Evolutionary conservation across 1,284 basidiomycete species (phyloP).

Genomic region (Pulveroboletus sp.): DNA sequence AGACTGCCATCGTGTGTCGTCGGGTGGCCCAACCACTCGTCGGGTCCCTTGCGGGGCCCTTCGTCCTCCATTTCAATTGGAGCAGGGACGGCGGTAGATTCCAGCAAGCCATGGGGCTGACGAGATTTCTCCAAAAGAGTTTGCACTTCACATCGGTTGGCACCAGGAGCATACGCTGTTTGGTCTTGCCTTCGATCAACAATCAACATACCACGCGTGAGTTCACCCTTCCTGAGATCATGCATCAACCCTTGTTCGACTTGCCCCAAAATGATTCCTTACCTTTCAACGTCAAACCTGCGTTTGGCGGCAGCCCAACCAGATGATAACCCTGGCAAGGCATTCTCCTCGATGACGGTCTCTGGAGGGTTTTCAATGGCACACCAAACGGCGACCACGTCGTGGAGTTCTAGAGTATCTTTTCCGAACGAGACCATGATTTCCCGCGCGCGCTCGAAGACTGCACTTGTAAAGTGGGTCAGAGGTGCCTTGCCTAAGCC

Average conservation of each 20-base stretch:
- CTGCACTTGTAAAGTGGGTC: slow-evolving; percentile 75
- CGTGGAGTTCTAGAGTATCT: slow-evolving; percentile 85
- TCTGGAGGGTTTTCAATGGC: slow-evolving; percentile 66
- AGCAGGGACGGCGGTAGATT: slow-evolving; percentile 54
- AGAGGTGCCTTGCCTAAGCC: slow-evolving; percentile 53
- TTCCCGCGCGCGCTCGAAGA: slow-evolving; percentile 74
- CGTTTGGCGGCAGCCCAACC: slow-evolving; percentile 59
- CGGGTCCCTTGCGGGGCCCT: slow-evolving; percentile 23
- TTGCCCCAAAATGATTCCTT: slow-evolving; percentile 9
- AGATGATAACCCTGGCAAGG: slow-evolving; percentile 35
- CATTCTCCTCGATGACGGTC: slow-evolving; percentile 22
- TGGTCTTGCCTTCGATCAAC: slow-evolving; percentile 65
- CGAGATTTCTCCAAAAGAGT: slow-evolving; percentile 47
- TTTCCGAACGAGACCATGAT: slow-evolving; percentile 72
- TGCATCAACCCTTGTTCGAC: slow-evolving; percentile 1
- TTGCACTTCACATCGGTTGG: slow-evolving; percentile 63
- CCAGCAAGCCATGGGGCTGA: slow-evolving; percentile 42
- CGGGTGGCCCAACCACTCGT: slow-evolving; percentile 23
- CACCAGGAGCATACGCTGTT: slow-evolving; percentile 59
- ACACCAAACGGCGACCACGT: slow-evolving; percentile 81
- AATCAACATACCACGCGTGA: slow-evolving; percentile 77
- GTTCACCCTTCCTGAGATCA: slow-evolving; percentile 43
- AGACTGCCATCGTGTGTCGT: slow-evolving; percentile 23
- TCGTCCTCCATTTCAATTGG: slow-evolving; percentile 50
- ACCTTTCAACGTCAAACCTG: slow-evolving; percentile 72